phyloP scores from a whole-genome alignment of 192 early-diverging fungal species.

The Anaeromyces robustus region DNA sequence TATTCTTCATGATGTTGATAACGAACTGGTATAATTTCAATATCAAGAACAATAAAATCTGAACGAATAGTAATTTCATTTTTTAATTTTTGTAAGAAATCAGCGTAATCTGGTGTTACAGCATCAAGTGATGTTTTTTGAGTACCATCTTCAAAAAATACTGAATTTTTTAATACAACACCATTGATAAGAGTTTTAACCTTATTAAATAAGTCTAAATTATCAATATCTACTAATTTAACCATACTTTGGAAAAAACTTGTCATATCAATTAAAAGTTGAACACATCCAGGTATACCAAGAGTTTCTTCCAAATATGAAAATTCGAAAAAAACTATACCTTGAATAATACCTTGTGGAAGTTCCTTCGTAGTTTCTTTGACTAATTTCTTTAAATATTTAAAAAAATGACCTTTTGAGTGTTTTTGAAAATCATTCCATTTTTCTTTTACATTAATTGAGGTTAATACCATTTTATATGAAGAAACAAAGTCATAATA shows the following conservation, averaged over 20 bases:
- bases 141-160: background rate
- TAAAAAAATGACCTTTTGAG: background rate
- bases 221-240: background rate
- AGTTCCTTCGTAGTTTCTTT: background rate
- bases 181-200: background rate
- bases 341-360: background rate
- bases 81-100: background rate
- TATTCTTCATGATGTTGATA: background rate
- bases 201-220: background rate
- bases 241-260: background rate
- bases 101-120: background rate
- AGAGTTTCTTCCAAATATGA: background rate
- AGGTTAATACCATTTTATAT: background rate
- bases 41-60: background rate
- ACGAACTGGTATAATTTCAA: background rate
- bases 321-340: background rate
- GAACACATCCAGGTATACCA: background rate
- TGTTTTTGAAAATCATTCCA: background rate
- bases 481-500: background rate
- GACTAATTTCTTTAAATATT: background rate
- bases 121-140: background rate
- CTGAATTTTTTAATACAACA: background rate
- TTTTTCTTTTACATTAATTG: background rate
- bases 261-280: background rate
- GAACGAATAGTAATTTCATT: background rate